A percentile compares a stretch with the other conserved stretches of the same genome.
phyloP scores from a whole-genome alignment of 129 eudicot genomes.

The Arctium minus region DNA sequence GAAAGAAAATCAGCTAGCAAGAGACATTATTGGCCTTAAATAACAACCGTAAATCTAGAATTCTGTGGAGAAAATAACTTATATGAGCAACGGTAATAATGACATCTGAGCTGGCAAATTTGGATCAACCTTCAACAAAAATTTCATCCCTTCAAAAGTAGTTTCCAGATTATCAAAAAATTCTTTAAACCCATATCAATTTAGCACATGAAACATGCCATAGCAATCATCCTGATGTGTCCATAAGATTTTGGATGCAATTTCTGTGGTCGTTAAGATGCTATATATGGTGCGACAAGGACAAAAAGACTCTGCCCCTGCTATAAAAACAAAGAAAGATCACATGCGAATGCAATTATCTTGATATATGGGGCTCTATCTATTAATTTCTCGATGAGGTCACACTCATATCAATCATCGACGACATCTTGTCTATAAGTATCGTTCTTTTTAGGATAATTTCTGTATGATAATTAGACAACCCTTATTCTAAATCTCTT shows the following conservation, averaged over 20 bases:
- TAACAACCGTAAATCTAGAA: neutral
- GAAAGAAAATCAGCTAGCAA: neutral
- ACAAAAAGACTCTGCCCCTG: neutral
- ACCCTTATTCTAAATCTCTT: neutral
- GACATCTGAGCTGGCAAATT: neutral
- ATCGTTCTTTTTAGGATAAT: neutral
- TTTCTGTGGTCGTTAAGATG: conserved; percentile 19
- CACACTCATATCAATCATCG: neutral
- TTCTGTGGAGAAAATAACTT: neutral
- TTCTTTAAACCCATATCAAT: neutral
- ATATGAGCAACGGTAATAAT: neutral
- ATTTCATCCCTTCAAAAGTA: neutral
- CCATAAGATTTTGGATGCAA: conserved; percentile 9
- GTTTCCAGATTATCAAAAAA: neutral
- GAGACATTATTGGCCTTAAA: neutral
- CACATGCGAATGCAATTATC: conserved; percentile 18
- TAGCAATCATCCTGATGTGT: neutral
- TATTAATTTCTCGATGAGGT: neutral
- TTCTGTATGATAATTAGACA: neutral
- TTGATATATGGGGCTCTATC: neutral
- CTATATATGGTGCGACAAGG: neutral
- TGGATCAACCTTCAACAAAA: neutral
- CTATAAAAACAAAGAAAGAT: conserved; percentile 27
- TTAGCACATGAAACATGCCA: conserved; percentile 5
- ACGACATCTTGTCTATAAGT: conserved; percentile 16